These are phyloP conservation scores for Botrytis sinoallii DNA, from an alignment of 2,329 filamentous ascomycete species.

Conservation along the genomic window DNA sequence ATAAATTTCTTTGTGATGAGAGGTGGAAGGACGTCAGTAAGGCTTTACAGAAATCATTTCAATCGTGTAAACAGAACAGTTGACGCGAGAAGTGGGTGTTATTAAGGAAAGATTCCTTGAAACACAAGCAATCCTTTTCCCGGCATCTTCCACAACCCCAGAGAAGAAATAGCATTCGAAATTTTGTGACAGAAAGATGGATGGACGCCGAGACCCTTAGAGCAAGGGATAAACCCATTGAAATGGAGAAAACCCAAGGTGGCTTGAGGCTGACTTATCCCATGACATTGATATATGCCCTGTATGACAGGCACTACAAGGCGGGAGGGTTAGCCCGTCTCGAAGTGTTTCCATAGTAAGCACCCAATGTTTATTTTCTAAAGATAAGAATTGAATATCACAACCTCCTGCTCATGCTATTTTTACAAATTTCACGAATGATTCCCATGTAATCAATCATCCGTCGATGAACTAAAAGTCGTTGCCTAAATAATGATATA, in stretches of 20 bases:
- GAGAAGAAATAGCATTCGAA: not conserved
- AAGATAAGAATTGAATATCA: not conserved
- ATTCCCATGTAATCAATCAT: not conserved
- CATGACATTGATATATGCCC: too few species aligned
- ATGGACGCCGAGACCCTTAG: slow-evolving; percentile 3
- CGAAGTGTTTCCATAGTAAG: not conserved
- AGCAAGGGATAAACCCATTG: not conserved
- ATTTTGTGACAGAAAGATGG: too few species aligned
- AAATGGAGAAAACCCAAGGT: not conserved
- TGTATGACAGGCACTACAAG: not conserved
- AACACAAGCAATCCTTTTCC: not conserved
- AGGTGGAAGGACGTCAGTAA: not conserved
- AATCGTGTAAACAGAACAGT: not conserved
- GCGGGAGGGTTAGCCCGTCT: not conserved
- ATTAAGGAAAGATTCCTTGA: not conserved
- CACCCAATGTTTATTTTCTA: not conserved
- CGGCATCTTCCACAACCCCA: not conserved
- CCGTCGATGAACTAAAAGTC: not conserved
- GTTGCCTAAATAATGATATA: slow-evolving; percentile 13
- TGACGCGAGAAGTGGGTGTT: not conserved
- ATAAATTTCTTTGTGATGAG: not conserved
- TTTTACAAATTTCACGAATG: not conserved
- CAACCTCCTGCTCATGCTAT: not conserved
- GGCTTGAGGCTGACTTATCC: slow-evolving; percentile 9
- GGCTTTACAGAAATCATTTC: not conserved